Base-by-base conservation (phyloP, 2,329 filamentous ascomycete genomes). In the Pseudocercospora crystallina region DNA sequence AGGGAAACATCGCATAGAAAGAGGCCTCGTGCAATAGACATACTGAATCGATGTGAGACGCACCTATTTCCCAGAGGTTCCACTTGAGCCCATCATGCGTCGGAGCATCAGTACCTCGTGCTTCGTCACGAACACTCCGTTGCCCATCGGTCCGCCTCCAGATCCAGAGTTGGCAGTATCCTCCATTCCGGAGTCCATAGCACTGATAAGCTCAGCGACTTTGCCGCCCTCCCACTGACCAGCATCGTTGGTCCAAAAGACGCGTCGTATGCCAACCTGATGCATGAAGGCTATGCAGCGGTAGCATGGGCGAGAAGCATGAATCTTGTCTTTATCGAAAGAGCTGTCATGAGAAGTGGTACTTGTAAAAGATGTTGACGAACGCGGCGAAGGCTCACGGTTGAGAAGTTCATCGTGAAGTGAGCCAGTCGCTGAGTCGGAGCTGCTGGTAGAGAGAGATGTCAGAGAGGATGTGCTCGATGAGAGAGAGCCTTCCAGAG, bases 231-330 rank as follows among this genome's bases (percentile, higher is more conserved):
- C 74, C 78, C 77, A 80, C 12, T 62, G 54, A 1, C 77, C 77
- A n/a, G 65, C 61, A 8, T 68, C 65, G 37, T 72, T 77, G 1
- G 77, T 79, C 78, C 76, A 80, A 60, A 78, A 79, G 0, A 79
- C 76, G 10, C 77, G 70, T 57, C 76, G 76, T 59, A 80, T 76
- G 10, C 77, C 77, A 1, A 74, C 75, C 2, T 72, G 71, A 49
- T 78, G 67, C 76, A 80, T 80, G 59, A 77, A 77, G 2, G 67
- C 65, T 12, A 80, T 71, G 58, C 77, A 81, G 2, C 76, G 69
- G 58, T 81, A 80, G 62, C 78, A 80, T 0, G 77, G 77, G 5
- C 73, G 69, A 5, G 76, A 80, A 5, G 71, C 66, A 26, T 66
- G 64, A 11, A 72, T 62, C 3, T 59, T 59, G 3, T 59, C 56